phyloP scores from a whole-genome alignment of 768 basidiomycete species.

The Termitomyces sp. region DNA sequence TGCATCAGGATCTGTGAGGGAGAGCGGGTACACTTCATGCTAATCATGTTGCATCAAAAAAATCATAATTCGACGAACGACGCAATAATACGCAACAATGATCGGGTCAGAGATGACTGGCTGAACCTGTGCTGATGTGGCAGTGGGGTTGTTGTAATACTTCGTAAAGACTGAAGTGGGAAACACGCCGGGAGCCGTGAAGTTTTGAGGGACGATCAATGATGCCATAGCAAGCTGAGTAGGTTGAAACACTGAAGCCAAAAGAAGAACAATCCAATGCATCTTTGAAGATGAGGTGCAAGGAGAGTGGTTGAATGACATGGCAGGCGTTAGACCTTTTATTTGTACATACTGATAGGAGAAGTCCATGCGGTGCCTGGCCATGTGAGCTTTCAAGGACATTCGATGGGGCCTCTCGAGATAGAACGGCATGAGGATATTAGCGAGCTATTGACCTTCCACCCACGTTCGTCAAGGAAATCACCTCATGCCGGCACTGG shows the following conservation, averaged over 20 bases:
- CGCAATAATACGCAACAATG: slow-evolving; percentile 31
- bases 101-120: slow-evolving; percentile 75
- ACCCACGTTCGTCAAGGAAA: not conserved
- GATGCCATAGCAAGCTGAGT: slow-evolving; percentile 6
- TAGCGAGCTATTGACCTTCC: not conserved
- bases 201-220: slow-evolving; percentile 34
- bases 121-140: slow-evolving; percentile 66
- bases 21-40: slow-evolving; percentile 53
- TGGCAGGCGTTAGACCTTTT: not conserved
- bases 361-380: not conserved
- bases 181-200: slow-evolving; percentile 56
- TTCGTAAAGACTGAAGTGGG: slow-evolving; percentile 58
- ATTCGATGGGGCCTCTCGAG: not conserved
- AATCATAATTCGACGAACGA: not conserved
- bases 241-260: slow-evolving; percentile 4
- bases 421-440: not conserved
- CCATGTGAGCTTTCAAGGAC: not conserved
- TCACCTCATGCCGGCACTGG: too few relatives aligned
- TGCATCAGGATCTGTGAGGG: slow-evolving; percentile 56
- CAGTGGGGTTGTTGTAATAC: slow-evolving; percentile 72
- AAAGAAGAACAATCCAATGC: not conserved
- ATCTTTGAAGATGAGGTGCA: not conserved
- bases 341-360: not conserved
- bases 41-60: slow-evolving; percentile 17
- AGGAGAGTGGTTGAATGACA: not conserved